phyloP scores from a whole-genome alignment of 2,329 filamentous ascomycete species.

The Colletotrichum tabaci region DNA sequence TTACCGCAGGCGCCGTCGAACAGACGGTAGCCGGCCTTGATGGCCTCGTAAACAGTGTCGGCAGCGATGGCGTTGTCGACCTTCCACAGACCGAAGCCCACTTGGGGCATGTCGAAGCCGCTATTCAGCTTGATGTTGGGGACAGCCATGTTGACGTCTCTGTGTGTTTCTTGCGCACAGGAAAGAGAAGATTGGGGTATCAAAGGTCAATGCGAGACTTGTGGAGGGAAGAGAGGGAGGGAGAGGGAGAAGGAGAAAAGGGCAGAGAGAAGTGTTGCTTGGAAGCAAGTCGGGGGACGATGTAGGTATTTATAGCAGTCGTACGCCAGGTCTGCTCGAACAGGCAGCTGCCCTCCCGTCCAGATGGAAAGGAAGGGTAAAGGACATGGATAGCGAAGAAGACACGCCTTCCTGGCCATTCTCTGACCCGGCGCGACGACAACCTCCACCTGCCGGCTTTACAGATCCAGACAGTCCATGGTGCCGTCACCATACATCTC shows the following conservation, averaged over 20 bases:
- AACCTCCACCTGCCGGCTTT: slow-evolving; percentile 9
- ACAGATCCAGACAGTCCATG: slow-evolving; percentile 27
- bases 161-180: slow-evolving; percentile 3
- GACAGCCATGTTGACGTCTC: slow-evolving; percentile 46
- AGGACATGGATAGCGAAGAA: neutral
- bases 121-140: slow-evolving; percentile 74
- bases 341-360: slow-evolving; percentile 6
- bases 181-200: slow-evolving; percentile 19
- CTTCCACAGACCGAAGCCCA: slow-evolving; percentile 88
- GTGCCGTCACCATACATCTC: slow-evolving; percentile 37
- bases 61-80: slow-evolving; percentile 81
- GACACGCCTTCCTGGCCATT: neutral
- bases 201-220: slow-evolving; percentile 23
- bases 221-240: slow-evolving; percentile 13
- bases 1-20: slow-evolving; percentile 73
- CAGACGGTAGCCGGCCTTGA: slow-evolving; percentile 74
- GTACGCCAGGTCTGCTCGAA: slow-evolving; percentile 18
- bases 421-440: slow-evolving; percentile 9
- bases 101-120: slow-evolving; percentile 80
- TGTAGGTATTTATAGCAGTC: slow-evolving; percentile 34
- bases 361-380: slow-evolving; percentile 7
- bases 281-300: slow-evolving; percentile 2
- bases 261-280: slow-evolving; percentile 3
- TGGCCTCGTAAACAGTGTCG: slow-evolving; percentile 83
- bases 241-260: slow-evolving; percentile 3